phyloP scores from a whole-genome alignment of 2,329 filamentous ascomycete species.

The Botrytis elliptica region DNA sequence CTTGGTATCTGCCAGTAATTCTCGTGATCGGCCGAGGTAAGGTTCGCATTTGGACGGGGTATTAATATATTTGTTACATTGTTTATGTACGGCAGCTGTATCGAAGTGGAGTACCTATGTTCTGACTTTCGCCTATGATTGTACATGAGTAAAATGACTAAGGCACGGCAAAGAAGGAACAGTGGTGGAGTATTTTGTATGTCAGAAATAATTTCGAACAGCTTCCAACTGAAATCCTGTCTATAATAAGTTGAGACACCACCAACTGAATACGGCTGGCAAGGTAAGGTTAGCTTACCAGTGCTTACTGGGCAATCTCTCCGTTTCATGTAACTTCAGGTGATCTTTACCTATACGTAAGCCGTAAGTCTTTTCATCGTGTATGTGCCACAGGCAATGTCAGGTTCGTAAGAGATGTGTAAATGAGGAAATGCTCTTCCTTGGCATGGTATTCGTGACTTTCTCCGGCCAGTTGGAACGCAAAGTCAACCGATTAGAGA shows the following conservation, averaged over 20 bases:
- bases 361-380: neutral
- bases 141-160: neutral
- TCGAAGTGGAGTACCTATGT: neutral
- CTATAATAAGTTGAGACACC: slow-evolving; percentile 5
- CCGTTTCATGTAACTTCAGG: neutral
- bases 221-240: neutral
- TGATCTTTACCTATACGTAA: neutral
- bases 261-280: neutral
- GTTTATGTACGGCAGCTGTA: slow-evolving; percentile 5
- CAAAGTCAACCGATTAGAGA: neutral
- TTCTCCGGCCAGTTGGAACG: neutral
- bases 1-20: slow-evolving; percentile 14
- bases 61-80: slow-evolving; percentile 13
- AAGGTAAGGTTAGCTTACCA: neutral
- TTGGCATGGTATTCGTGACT: neutral
- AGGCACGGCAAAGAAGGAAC: neutral
- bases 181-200: neutral
- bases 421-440: neutral
- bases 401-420: neutral
- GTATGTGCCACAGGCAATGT: neutral
- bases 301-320: neutral
- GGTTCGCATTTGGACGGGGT: slow-evolving; percentile 7
- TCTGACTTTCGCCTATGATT: neutral
- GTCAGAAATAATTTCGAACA: slow-evolving; percentile 1
- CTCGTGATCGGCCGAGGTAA: slow-evolving; percentile 7